Percentiles rank a stretch among this genome's conserved stretches.
phyloP scores from a whole-genome alignment of 2,329 filamentous ascomycete species.

The Ceratocystis variospora region DNA sequence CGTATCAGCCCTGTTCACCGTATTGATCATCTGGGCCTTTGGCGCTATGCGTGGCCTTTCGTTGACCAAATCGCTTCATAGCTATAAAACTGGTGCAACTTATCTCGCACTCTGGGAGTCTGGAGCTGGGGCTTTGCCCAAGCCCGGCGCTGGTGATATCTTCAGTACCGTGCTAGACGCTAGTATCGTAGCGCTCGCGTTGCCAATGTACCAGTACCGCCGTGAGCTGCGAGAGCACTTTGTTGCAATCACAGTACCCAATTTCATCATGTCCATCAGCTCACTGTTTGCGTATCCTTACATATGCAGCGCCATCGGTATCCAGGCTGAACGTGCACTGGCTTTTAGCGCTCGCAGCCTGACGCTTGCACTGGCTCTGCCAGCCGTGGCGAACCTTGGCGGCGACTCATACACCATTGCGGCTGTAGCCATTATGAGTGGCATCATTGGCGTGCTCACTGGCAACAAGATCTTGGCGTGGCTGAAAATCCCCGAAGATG shows the following conservation, averaged over 20 bases:
- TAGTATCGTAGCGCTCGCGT: slow-evolving; percentile 43
- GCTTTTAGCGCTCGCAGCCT: slow-evolving; percentile 44
- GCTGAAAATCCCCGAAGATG: slow-evolving; percentile 44
- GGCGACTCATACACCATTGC: slow-evolving; percentile 43
- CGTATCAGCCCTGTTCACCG: slow-evolving; percentile 39
- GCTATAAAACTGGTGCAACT: slow-evolving; percentile 39
- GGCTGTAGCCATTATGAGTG: slow-evolving; percentile 44
- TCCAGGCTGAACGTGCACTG: slow-evolving; percentile 37
- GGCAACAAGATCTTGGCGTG: slow-evolving; percentile 35
- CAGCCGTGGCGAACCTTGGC: slow-evolving; percentile 41
- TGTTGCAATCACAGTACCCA: slow-evolving; percentile 40
- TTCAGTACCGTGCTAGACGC: slow-evolving; percentile 43
- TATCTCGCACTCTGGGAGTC: slow-evolving; percentile 39
- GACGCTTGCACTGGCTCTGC: slow-evolving; percentile 46
- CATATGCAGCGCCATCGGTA: slow-evolving; percentile 41
- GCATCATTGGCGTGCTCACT: slow-evolving; percentile 44
- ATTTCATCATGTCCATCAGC: slow-evolving; percentile 36
- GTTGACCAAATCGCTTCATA: slow-evolving; percentile 30
- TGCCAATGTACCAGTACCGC: slow-evolving; percentile 49
- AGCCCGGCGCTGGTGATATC: slow-evolving; percentile 43
- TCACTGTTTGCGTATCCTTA: slow-evolving; percentile 46
- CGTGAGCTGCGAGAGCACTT: slow-evolving; percentile 42
- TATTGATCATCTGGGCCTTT: slow-evolving; percentile 40
- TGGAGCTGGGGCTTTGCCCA: slow-evolving; percentile 20
- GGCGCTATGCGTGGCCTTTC: slow-evolving; percentile 32